Conservation (phyloP, 2,329 filamentous ascomycete species). For the Scedosporium boydii region DNA sequence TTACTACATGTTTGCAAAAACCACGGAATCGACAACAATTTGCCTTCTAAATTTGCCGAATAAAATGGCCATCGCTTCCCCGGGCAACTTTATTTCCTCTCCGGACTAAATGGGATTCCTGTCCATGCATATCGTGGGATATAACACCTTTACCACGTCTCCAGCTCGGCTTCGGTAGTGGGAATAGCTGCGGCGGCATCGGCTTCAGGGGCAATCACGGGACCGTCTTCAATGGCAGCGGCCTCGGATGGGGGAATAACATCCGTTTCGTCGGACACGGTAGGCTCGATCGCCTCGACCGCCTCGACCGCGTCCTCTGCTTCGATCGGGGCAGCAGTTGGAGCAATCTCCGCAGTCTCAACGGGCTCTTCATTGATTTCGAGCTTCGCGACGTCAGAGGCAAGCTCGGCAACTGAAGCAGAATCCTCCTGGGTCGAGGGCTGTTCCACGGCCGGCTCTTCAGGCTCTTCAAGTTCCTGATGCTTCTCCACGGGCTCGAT, state of each 20-base stretch:
- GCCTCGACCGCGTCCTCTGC: background rate
- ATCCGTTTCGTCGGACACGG: background rate
- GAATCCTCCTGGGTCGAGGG: no score
- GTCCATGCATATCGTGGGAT: background rate
- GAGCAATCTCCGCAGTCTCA: constrained; percentile 5
- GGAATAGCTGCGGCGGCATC: background rate
- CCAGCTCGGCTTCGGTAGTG: background rate
- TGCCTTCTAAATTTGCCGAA: background rate
- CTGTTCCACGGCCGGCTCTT: background rate
- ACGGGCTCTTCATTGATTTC: constrained; percentile 9
- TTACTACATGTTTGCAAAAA: background rate
- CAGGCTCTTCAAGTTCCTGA: background rate
- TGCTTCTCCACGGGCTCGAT: background rate
- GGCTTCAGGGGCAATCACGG: background rate
- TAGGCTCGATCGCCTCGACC: background rate
- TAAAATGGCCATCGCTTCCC: background rate
- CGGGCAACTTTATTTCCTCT: background rate
- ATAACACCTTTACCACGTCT: background rate
- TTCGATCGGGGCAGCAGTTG: no score
- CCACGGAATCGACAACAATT: background rate
- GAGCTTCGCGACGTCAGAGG: constrained; percentile 9
- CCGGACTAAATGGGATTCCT: background rate
- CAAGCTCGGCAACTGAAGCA: constrained; percentile 4
- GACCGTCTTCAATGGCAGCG: background rate
- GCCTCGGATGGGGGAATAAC: background rate